Evolutionary conservation across 179 eudicot species (phyloP).

Genomic region (Corrigiola litoralis): DNA sequence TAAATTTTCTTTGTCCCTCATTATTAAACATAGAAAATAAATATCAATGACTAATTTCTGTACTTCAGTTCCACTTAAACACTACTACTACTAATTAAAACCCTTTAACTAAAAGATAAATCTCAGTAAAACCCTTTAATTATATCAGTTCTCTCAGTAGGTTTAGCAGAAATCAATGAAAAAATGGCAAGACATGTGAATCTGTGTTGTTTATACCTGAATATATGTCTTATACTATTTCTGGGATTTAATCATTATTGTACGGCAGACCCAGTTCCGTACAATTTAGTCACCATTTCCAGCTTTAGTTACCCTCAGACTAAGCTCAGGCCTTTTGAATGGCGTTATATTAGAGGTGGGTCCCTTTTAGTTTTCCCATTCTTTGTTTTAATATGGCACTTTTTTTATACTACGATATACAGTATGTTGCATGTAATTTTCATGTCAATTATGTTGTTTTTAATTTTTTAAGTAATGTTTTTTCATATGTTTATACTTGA

Average conservation of each 20-base stretch:
- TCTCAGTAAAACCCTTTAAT: background rate
- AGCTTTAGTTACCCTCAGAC: slow-evolving; percentile 62
- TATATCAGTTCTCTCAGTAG: background rate
- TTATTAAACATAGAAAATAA: too few relatives aligned
- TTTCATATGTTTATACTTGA: background rate
- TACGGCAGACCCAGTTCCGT: slow-evolving; percentile 17
- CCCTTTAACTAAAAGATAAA: background rate
- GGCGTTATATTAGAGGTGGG: slow-evolving; percentile 88
- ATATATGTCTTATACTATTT: slow-evolving; percentile 11
- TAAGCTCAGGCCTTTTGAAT: slow-evolving; percentile 65
- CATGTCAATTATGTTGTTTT: background rate
- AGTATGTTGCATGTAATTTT: too few relatives aligned
- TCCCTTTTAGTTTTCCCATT: background rate
- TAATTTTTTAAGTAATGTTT: background rate
- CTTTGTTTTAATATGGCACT: background rate
- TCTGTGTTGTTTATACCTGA: slow-evolving; percentile 5
- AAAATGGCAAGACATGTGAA: slow-evolving; percentile 18
- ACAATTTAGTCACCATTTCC: slow-evolving; percentile 54
- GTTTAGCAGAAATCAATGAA: slow-evolving; percentile 14
- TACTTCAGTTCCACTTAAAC: background rate
- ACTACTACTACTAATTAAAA: background rate
- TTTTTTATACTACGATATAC: too few relatives aligned
- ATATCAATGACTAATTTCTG: background rate
- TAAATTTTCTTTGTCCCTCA: too few relatives aligned
- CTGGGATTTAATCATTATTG: slow-evolving; percentile 21